Evolutionary conservation across 2,329 filamentous ascomycete genomes (phyloP), one percentile per base, ranked within the genome.

Genomic region (Apiospora koreana): DNA sequence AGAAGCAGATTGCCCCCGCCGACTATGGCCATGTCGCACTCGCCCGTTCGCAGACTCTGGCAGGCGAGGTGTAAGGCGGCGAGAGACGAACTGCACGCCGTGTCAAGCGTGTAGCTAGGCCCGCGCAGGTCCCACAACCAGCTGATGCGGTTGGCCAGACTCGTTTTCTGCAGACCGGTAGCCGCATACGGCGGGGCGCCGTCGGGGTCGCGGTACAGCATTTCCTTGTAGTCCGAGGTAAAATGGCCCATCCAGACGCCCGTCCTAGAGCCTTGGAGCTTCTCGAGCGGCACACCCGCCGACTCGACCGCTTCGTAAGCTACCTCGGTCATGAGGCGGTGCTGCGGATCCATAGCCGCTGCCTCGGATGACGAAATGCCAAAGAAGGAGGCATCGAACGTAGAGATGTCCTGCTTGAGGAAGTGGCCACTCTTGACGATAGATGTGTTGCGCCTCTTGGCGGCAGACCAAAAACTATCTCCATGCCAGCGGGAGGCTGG

Each of bases 321-420:
- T 0, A 78, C 77, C 68, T 83, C 81, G n/a, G n/a, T n/a, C 1
- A 81, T 54, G n/a, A n/a, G 6, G 48, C n/a, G n/a, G n/a, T n/a
- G n/a, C n/a, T n/a, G n/a, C n/a, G n/a, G n/a, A n/a, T n/a, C n/a
- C n/a, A n/a, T n/a, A n/a, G n/a, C n/a, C n/a, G n/a, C n/a, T n/a
- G n/a, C n/a, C n/a, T n/a, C n/a, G n/a, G n/a, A n/a, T 23, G 48
- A 54, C 23, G 66, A 28, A 21, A 41, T 23, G 45, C 38, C 50
- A 28, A 41, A 68, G 45, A 68, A 68, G 45, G 66, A 42, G 1
- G 66, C 25, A 23, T 68, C 66, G 25, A 68, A 68, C 41, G 35
- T 12, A 50, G 41, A 42, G 4, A 48, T 25, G 35, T 68, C 66
- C 21, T 54, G n/a, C 16, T 68, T 10, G 2, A 68, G 42, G 38